Percentiles rank a stretch among this genome's conserved stretches.
Evolutionary conservation across 345 rosid genomes (phyloP).

Genomic region (Physaria fendleri): DNA sequence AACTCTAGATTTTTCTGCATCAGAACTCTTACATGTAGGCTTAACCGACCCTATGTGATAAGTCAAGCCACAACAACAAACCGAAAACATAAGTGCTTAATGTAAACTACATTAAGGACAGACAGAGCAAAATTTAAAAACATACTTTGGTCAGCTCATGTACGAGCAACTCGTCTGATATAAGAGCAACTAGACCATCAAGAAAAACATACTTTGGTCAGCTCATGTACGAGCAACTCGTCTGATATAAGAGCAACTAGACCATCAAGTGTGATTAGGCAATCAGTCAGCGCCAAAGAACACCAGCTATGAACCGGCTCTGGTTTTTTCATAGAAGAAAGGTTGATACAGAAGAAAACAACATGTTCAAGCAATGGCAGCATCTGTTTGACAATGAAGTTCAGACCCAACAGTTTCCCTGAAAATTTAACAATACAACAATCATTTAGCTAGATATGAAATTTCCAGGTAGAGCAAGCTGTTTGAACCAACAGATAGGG

Average conservation of each 20-base stretch:
- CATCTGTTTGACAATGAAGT: slow-evolving; percentile 69
- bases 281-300: slow-evolving; percentile 68
- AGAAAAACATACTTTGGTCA: slow-evolving; percentile 81
- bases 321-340: slow-evolving; percentile 57
- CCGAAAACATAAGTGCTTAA: slow-evolving; percentile 6
- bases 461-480: slow-evolving; percentile 22
- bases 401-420: slow-evolving; percentile 83
- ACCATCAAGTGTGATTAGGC: slow-evolving; percentile 72
- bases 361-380: slow-evolving; percentile 81
- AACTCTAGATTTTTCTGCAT: slow-evolving; percentile 64
- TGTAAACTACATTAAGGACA: slow-evolving; percentile 4
- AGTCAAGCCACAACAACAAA: slow-evolving; percentile 17
- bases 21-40: slow-evolving; percentile 61
- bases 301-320: slow-evolving; percentile 92
- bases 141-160: slow-evolving; percentile 78
- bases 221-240: slow-evolving; percentile 65
- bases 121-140: slow-evolving; percentile 8
- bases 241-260: slow-evolving; percentile 56
- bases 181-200: slow-evolving; percentile 63
- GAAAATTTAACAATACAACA: slow-evolving; percentile 28
- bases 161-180: slow-evolving; percentile 61
- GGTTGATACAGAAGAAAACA: slow-evolving; percentile 50
- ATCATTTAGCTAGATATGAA: slow-evolving; percentile 20
- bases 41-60: slow-evolving; percentile 53
- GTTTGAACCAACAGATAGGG: slow-evolving; percentile 32